Evolutionary conservation across 352 stramenopile species (phyloP).

Genomic region (Peronospora destructor): DNA sequence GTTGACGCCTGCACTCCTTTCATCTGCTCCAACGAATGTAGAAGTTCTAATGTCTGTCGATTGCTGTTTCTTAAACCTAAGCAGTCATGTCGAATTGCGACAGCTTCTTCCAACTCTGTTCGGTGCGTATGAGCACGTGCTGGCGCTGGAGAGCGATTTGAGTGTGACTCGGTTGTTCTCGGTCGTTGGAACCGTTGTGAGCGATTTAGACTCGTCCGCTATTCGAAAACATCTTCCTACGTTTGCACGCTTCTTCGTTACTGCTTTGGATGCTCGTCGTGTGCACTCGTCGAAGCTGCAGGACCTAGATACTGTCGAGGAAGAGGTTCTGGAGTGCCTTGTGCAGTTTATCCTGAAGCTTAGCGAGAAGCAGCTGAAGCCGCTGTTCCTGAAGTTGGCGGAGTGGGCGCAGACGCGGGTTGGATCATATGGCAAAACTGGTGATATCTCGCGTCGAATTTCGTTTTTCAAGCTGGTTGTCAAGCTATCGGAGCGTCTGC

Average conservation of each 20-base stretch:
- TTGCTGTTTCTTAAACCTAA: conserved; percentile 55
- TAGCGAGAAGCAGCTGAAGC: conserved; percentile 87
- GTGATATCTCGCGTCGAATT: conserved; percentile 50
- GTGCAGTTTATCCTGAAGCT: conserved; percentile 82
- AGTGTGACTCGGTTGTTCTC: conserved; percentile 66
- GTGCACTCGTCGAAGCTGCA: conserved; percentile 50
- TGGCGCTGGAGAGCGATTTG: conserved; percentile 39
- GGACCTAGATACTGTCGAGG: conserved; percentile 62
- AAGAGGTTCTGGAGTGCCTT: conserved; percentile 68
- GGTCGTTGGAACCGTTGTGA: conserved; percentile 61
- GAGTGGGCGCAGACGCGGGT: conserved; percentile 65
- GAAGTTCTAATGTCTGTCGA: conserved; percentile 55
- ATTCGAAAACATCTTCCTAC: conserved; percentile 60
- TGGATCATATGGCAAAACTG: conserved; percentile 18
- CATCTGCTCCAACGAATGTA: conserved; percentile 19
- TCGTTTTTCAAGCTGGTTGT: conserved; percentile 78
- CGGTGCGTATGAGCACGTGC: conserved; percentile 56
- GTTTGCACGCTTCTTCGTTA: conserved; percentile 83
- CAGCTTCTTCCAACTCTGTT: conserved; percentile 69
- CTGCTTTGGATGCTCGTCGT: conserved; percentile 62
- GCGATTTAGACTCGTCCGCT: conserved; percentile 36
- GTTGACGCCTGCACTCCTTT: conserved; percentile 44
- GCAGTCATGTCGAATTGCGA: conserved; percentile 64
- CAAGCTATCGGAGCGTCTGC: conserved; percentile 73
- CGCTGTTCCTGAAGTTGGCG: conserved; percentile 78